A percentile compares a stretch with the other conserved stretches of the same genome.
phyloP scores from a whole-genome alignment of 2,329 filamentous ascomycete genomes.

The Penicillium decumbens region DNA sequence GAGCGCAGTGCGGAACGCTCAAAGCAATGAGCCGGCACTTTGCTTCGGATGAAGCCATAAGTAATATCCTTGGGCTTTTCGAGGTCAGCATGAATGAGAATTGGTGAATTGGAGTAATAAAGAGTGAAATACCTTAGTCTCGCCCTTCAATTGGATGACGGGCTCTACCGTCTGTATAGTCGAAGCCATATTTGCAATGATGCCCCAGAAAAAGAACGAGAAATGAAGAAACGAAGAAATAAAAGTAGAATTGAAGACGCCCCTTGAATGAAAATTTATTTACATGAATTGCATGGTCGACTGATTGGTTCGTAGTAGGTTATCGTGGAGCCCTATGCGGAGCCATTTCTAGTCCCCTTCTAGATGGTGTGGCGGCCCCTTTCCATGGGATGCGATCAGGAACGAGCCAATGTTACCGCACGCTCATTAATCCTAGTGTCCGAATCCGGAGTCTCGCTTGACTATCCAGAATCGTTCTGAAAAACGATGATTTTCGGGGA shows the following conservation, averaged over 20 bases:
- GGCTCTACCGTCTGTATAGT: constrained; percentile 15
- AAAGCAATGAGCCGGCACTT: constrained; percentile 19
- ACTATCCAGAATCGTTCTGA: constrained; percentile 8
- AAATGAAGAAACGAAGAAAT: constrained; percentile 1
- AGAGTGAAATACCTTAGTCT: constrained; percentile 5
- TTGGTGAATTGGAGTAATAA: too few relatives aligned
- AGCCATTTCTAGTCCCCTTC: constrained; percentile 15
- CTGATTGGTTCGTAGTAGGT: constrained; percentile 13
- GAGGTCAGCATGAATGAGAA: constrained; percentile 4
- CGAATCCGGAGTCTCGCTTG: constrained; percentile 10
- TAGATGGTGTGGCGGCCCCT: constrained; percentile 9
- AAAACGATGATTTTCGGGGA: constrained; percentile 15
- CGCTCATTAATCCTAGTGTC: not conserved
- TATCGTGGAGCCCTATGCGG: constrained; percentile 13
- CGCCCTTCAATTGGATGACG: constrained; percentile 14
- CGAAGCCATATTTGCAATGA: constrained; percentile 6
- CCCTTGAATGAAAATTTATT: constrained; percentile 7
- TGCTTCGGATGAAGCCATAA: constrained; percentile 15
- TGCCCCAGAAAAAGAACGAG: not conserved
- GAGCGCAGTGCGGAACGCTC: constrained; percentile 14
- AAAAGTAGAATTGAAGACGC: not conserved
- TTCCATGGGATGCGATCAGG: constrained; percentile 9
- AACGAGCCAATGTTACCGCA: constrained; percentile 7
- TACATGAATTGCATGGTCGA: constrained; percentile 9
- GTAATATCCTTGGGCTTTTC: constrained; percentile 11